Base-by-base conservation (phyloP, 192 early-diverging fungal genomes). In the Linnemannia elongata region DNA sequence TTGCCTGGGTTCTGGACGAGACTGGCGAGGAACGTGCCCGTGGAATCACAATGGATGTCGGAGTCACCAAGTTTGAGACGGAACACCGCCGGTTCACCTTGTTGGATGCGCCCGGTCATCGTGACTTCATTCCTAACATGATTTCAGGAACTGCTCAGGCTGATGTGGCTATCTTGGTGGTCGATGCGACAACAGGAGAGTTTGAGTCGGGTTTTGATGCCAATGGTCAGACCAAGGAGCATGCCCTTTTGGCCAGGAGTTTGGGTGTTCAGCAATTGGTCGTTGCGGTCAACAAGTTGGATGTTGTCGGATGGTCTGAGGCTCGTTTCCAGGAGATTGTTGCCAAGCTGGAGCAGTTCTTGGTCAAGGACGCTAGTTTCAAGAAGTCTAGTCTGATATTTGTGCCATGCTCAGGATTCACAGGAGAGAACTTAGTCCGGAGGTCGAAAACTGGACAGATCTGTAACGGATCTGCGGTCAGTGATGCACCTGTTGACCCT, bases 111-210 rank as follows among this genome's bases (percentile, higher is more conserved):
- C 99, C 99, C 4, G 99, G 99, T 6, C 99, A 99, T 82, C 92
- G 96, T 33, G 99, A 99, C 89, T 99, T 99, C 89, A 95, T 99
- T 72, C 98, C 99, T n/a, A 97, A 98, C 85, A 99, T 99, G 98
- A 99, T 99, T 79, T 95, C 95, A 4, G 99, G 99, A 8, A 96
- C 99, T 7, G 88, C 93, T 38, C 96, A 97, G 90, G 99, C 99
- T 0, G 99, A 99, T 93, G 97, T 95, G 22, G 97, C 97, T 0
- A 91, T 99, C 17, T 91, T 99, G 45, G 99, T 99, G 13, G 95
- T 99, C 9, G 98, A 98, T 84, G 93, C 96, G 6, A 93, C 94
- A 0, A 92, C 90, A 0, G 98, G 98, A 45, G 98, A 95, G 74
- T 99, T 99, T 85, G 99, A 99, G 85, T 91, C 96, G 8, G 99